phyloP scores from a whole-genome alignment of 352 stramenopile genomes.

The Phytophthora citrophthora region DNA sequence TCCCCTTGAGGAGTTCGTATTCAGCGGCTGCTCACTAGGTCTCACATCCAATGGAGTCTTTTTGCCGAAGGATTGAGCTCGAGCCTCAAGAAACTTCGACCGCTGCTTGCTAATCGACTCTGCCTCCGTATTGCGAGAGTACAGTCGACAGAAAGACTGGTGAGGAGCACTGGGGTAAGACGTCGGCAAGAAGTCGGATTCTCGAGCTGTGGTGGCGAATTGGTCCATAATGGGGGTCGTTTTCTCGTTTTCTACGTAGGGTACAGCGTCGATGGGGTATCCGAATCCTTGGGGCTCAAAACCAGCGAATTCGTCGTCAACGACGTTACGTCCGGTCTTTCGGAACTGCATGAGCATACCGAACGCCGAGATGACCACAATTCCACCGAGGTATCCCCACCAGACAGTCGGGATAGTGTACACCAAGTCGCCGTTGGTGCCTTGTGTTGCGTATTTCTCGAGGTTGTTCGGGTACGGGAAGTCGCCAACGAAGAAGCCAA shows the following conservation, averaged over 20 bases:
- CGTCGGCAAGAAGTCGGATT: constrained; percentile 22
- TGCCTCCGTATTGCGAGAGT: constrained; percentile 35
- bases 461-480: constrained; percentile 46
- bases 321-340: constrained; percentile 24
- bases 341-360: constrained; percentile 42
- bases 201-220: constrained; percentile 9
- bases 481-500: constrained; percentile 50
- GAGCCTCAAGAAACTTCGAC: constrained; percentile 27
- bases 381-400: constrained; percentile 50
- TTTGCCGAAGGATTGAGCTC: constrained; percentile 17
- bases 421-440: constrained; percentile 25
- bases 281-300: constrained; percentile 25
- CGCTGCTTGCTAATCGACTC: constrained; percentile 29
- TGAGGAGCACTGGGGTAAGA: constrained; percentile 23
- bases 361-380: constrained; percentile 38
- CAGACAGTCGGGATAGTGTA: constrained; percentile 44
- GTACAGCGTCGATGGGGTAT: constrained; percentile 22
- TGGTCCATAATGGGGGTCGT: constrained; percentile 20
- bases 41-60: constrained; percentile 18
- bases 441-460: constrained; percentile 31
- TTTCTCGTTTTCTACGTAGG: constrained; percentile 32
- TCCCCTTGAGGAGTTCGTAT: constrained; percentile 7
- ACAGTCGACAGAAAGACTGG: constrained; percentile 36
- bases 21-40: constrained; percentile 9
- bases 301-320: constrained; percentile 28